These are phyloP conservation scores for Asterella californica DNA, from an alignment of 225 moss, liverwort and hornwort genomes.

Conservation along the genomic window DNA sequence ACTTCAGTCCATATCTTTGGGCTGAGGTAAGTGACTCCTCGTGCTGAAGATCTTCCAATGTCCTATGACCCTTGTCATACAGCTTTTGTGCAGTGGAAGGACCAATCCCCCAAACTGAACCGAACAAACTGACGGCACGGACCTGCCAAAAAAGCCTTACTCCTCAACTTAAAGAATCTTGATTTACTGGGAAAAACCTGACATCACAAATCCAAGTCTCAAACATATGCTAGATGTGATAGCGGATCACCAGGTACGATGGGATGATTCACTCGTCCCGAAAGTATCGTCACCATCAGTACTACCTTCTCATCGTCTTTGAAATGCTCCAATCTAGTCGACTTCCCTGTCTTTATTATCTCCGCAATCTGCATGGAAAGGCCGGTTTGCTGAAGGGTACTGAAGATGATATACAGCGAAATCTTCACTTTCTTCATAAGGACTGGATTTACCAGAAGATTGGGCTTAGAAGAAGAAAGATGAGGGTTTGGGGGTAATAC, in stretches of 20 bases:
- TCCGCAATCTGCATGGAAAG: slow-evolving; percentile 68
- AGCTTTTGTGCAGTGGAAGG: slow-evolving; percentile 69
- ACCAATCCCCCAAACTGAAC: slow-evolving; percentile 93
- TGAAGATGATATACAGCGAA: background rate
- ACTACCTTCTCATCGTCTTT: slow-evolving; percentile 77
- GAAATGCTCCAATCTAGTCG: slow-evolving; percentile 78
- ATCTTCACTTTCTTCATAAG: background rate
- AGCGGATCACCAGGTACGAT: no score
- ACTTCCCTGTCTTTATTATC: slow-evolving; percentile 69
- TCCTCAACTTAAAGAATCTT: background rate
- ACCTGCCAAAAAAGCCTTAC: slow-evolving; percentile 40
- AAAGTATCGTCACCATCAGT: background rate
- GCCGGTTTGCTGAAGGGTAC: background rate
- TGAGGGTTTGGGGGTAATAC: background rate
- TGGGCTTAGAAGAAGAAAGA: background rate
- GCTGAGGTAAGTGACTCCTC: slow-evolving; percentile 58
- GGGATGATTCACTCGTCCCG: background rate
- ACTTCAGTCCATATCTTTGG: slow-evolving; percentile 70
- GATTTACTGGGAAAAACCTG: background rate
- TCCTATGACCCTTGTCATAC: slow-evolving; percentile 81
- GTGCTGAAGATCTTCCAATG: slow-evolving; percentile 57
- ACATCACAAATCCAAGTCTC: background rate
- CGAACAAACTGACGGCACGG: slow-evolving; percentile 47
- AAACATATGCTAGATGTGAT: no score
- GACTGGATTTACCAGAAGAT: background rate